Evolutionary conservation across 495 filamentous ascomycete genomes (phyloP), one percentile per base, ranked within the genome.

Genomic region (Xylaria flabelliformis): DNA sequence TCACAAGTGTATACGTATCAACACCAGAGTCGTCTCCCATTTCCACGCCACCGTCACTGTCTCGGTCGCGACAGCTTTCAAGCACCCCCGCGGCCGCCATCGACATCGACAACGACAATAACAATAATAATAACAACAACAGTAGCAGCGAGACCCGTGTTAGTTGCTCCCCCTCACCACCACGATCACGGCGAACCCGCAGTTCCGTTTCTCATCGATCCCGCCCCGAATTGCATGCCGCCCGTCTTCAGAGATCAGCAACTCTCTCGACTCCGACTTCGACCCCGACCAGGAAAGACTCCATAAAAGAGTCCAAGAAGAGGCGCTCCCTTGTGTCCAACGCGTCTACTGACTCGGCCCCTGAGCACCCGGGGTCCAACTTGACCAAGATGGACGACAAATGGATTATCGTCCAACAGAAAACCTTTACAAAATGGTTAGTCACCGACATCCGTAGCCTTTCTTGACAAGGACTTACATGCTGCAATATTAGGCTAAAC

Each of bases 341-440:
- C 77, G 50, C 44, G 50, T 74, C 63, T 71, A 64, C 68, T 67
- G 46, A 71, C 63, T 69, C 72, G 73, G 48, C 73, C 77, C 74
- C 74, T 70, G 77, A 82, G 71, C 80, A 76, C 75, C 81, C 78
- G 77, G 80, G 80, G 74, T 80, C 79, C 73, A 77, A 76, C 67
- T 73, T 80, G 59, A 79, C 71, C 76, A 88, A 81, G 78, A 89
- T 89, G 87, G 86, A 97, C 85, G 92, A 95, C 86, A 91, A 91
- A 83, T 98, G 95, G 95, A 91, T 98, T 78, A 93, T 90, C 77
- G 95, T 97, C 78, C 95, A 98, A 85, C 92, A 98, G 81, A 99
- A 98, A 88, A 99, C 96, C n/a, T 98, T 98, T 81, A 97, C 94
- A 24, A 98, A 98, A 91, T 98, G 96, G 93, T 94, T 77, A 66